Base-by-base conservation (phyloP, 2,329 filamentous ascomycete genomes). In the Colletotrichum salicis region DNA sequence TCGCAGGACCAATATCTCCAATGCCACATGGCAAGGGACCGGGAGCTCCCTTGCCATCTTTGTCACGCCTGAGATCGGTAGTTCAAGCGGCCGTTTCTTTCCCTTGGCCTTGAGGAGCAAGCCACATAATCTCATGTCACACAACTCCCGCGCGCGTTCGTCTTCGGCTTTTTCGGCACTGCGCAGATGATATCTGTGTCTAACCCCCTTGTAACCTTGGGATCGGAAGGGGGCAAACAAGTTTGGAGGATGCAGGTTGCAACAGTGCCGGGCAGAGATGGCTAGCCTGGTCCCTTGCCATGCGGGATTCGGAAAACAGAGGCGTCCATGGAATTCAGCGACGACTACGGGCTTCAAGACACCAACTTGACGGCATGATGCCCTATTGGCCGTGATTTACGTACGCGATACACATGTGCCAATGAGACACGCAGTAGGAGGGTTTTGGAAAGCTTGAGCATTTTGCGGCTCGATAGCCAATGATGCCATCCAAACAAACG, bases 1-100 rank as follows among this genome's bases (percentile, higher is more conserved):
- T n/a, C 41, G 59, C 54, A 31, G 51, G 52, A 58, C 41, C 15
- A 54, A 68, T 63, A 54, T 68, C 59, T 33, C 48, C 41, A 63
- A 64, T 63, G 64, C 64, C 64, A 71, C 64, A 71, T 68, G 69
- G 69, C 64, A 57, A 22, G 29, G 52, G 37, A n/a, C 58, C 41
- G 69, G 64, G 69, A 45, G 19, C 35, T 54, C 57, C 68, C 68
- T 71, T 62, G 63, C 63, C 37, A 41, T 41, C 37, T 52, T 33
- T 64, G 60, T 22, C 45, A 63, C 56, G 57, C 37, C 41, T 61
- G 64, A 67, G 57, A 61, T 69, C 48, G 51, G 60, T 35, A 8
- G 56, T 57, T 15, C 52, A 54, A 22, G 35, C 31, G 27, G 31
- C 15, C 13, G 37, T 19, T 41, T 7, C 37, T 41, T 48, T 37